Evolutionary conservation across 257 asterid species (phyloP).

Genomic region (Coffea eugenioides): DNA sequence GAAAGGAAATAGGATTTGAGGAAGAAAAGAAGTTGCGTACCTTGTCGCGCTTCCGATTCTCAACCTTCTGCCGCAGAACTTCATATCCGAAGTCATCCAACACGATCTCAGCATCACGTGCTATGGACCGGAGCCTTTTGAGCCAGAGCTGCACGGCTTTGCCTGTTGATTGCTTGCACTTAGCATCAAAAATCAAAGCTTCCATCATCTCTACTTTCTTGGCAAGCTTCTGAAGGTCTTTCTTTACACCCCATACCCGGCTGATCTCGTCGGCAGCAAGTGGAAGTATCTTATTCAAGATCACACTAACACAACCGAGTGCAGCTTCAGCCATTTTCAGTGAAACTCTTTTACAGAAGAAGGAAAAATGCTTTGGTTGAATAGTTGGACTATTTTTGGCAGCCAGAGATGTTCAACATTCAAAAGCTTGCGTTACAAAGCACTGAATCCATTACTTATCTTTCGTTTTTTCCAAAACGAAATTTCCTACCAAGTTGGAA

Average conservation of each 20-base stretch:
- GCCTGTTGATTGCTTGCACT: background rate
- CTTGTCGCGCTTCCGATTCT: conserved; percentile 8
- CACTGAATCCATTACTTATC: too few relatives aligned
- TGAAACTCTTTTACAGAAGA: background rate
- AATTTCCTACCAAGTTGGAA: too few relatives aligned
- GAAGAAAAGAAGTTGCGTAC: conserved; percentile 10
- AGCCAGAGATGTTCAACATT: too few relatives aligned
- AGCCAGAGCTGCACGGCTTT: conserved; percentile 20
- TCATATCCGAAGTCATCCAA: conserved; percentile 18
- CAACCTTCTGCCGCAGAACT: background rate
- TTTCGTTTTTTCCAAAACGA: too few relatives aligned
- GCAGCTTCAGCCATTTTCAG: background rate
- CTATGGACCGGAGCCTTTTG: conserved; percentile 10
- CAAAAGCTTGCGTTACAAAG: too few relatives aligned
- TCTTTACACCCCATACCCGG: background rate
- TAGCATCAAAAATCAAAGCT: conserved; percentile 6
- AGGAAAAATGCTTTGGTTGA: background rate
- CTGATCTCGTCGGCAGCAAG: conserved; percentile 1
- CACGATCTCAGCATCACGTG: conserved; percentile 24
- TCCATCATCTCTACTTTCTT: background rate
- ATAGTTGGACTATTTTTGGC: too few relatives aligned
- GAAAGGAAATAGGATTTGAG: background rate
- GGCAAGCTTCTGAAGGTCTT: background rate
- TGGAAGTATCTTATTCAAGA: conserved; percentile 6
- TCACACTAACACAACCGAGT: background rate